Evolutionary conservation across 2,329 filamentous ascomycete genomes (phyloP), one percentile per base, ranked within the genome.

Genomic region (Aureobasidium sp.): DNA sequence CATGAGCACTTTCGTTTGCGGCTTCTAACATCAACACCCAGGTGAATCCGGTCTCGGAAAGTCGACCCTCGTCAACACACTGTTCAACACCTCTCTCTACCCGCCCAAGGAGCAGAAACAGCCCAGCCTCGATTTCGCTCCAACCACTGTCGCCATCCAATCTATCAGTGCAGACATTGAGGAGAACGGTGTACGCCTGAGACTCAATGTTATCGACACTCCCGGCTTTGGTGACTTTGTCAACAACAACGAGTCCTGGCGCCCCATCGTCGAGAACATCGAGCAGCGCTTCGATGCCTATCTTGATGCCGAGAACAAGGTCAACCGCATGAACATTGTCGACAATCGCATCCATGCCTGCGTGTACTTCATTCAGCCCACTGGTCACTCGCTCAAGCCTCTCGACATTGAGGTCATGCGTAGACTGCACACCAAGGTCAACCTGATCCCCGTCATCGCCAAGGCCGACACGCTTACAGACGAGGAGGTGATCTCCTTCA

Each of bases 161-260:
- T 80, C 79, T 60, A 81, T 81, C 71, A 81, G 78, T 68, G 79
- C 79, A 65, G 79, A 81, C 64, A 99, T 99, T 68, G 94, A 99
- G 79, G 94, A 99, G 82, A 96, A 96, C 67, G 94, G 94, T 67
- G 94, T 99, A 64, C 92, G 94, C 74, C 87, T 99, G 67, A 90
- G 94, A 64, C 79, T 99, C 75, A 99, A 93, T 14, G 94, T 99
- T 59, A 94, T 99, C 67, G 94, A 99, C 70, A 99, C 94, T 11
- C 94, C 94, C 47, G 94, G 94, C 66, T 99, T 99, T 71, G 94
- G 94, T 72, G 94, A 99, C 79, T 99, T 97, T 74, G 94, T 99
- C 74, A 99, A 99, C 88, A 99, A 99, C 75, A 94, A 97, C 72
- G 94, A 97, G 79, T 99, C 94, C 31, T 99, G 94, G 94, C 87